phyloP scores from a whole-genome alignment of 2,329 filamentous ascomycete genomes.

The Acrodontium crateriforme region DNA sequence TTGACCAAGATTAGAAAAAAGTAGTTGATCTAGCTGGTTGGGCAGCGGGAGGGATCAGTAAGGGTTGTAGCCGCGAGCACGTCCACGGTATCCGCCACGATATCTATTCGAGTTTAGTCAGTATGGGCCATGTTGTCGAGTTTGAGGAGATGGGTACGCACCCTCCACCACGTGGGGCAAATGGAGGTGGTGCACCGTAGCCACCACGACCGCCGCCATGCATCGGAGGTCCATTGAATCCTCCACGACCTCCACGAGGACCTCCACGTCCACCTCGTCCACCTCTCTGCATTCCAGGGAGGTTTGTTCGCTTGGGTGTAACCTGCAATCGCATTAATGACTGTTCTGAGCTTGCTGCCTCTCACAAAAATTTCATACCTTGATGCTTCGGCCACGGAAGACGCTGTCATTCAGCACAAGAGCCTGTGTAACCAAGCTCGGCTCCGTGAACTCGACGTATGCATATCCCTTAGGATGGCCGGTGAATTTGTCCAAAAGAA shows the following conservation, averaged over 20 bases:
- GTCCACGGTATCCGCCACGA: constrained; percentile 23
- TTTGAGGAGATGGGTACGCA: constrained; percentile 16
- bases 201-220: constrained; percentile 38
- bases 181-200: constrained; percentile 14
- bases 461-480: constrained; percentile 99
- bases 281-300: constrained; percentile 84
- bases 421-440: constrained; percentile 80
- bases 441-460: constrained; percentile 96
- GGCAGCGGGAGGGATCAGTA: constrained; percentile 24
- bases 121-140: too few species aligned
- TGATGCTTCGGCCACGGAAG: constrained; percentile 88
- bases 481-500: constrained; percentile 93
- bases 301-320: constrained; percentile 86
- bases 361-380: constrained; percentile 44
- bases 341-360: not conserved
- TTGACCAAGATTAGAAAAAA: too few species aligned
- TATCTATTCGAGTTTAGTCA: too few species aligned
- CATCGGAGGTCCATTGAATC: constrained; percentile 35
- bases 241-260: constrained; percentile 26
- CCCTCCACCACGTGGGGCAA: constrained; percentile 10
- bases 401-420: constrained; percentile 92
- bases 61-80: constrained; percentile 24
- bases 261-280: constrained; percentile 50
- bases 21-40: too few species aligned
- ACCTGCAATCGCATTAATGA: constrained; percentile 38